phyloP scores from a whole-genome alignment of 2,329 filamentous ascomycete species.

The Aspergillus fischeri region DNA sequence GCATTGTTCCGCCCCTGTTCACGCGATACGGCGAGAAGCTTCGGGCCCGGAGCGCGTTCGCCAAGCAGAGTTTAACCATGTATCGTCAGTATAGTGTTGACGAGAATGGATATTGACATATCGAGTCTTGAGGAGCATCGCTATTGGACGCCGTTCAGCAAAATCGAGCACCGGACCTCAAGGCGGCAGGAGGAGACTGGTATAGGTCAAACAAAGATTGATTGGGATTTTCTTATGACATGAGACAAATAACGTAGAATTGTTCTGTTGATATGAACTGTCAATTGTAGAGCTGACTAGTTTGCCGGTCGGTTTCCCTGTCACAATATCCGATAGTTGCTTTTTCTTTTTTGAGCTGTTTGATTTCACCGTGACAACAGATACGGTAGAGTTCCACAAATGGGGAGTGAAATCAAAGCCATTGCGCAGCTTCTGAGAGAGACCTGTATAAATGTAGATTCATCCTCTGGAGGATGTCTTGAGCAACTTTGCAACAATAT shows the following conservation, averaged over 20 bases:
- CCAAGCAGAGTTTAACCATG: conserved; percentile 26
- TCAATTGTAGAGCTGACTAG: not conserved
- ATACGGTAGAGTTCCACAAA: not conserved
- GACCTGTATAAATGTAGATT: not conserved
- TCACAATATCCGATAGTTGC: not conserved
- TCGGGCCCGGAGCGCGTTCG: conserved; percentile 32
- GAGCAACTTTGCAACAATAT: not conserved
- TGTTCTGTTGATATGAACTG: not conserved
- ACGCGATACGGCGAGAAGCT: conserved; percentile 30
- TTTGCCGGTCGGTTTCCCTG: not conserved
- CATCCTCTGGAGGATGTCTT: not conserved
- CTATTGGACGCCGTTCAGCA: not conserved
- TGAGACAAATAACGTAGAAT: not conserved
- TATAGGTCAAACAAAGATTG: not conserved
- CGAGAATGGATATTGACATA: conserved; percentile 17
- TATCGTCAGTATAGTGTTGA: conserved; percentile 25
- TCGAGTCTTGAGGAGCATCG: not conserved
- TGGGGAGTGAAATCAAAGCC: not conserved
- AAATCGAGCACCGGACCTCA: not conserved
- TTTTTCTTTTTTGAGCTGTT: not conserved
- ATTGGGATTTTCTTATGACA: not conserved
- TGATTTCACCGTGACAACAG: not conserved
- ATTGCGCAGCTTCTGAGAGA: not conserved
- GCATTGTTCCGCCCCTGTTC: conserved; percentile 31
- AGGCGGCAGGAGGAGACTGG: not conserved